Evolutionary conservation across 441 rosid genomes (phyloP).

Genomic region (Cnidoscolus chayamansa): DNA sequence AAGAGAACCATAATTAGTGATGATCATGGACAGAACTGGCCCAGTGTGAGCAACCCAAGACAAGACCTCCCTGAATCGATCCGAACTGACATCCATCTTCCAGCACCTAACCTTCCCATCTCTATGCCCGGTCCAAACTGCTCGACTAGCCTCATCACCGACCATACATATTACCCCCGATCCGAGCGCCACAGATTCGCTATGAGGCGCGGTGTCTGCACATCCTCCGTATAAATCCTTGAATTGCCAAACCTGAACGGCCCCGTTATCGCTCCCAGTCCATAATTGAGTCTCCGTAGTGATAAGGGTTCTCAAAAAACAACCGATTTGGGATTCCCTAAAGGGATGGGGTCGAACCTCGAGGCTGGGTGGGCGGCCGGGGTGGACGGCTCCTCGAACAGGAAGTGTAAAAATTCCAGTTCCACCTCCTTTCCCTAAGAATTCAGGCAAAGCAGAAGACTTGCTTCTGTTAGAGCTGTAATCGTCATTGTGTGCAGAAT

Average conservation of each 20-base stretch:
- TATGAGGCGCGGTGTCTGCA: constrained; percentile 77
- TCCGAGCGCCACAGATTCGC: constrained; percentile 57
- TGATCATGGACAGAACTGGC: constrained; percentile 62
- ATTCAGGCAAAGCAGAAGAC: constrained; percentile 47
- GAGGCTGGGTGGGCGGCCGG: constrained; percentile 70
- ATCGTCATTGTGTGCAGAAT: constrained; percentile 7
- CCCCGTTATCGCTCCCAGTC: constrained; percentile 89
- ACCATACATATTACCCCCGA: constrained; percentile 67
- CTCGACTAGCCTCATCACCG: constrained; percentile 59
- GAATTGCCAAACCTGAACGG: constrained; percentile 65
- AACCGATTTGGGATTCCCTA: constrained; percentile 82
- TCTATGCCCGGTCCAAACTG: constrained; percentile 93
- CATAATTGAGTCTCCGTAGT: constrained; percentile 72
- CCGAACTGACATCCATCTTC: constrained; percentile 59
- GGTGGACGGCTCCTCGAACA: constrained; percentile 63
- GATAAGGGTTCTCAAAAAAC: constrained; percentile 67
- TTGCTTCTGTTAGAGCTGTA: not conserved
- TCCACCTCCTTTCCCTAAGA: constrained; percentile 65
- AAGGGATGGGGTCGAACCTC: constrained; percentile 90
- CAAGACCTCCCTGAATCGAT: constrained; percentile 70
- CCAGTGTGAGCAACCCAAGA: constrained; percentile 91
- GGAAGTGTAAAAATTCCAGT: constrained; percentile 68
- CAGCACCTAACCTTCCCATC: constrained; percentile 90
- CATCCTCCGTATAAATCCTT: constrained; percentile 66
- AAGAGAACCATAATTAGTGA: constrained; percentile 61